phyloP scores from a whole-genome alignment of 371 early-diverging fungal species.

The Mucor indicus region DNA sequence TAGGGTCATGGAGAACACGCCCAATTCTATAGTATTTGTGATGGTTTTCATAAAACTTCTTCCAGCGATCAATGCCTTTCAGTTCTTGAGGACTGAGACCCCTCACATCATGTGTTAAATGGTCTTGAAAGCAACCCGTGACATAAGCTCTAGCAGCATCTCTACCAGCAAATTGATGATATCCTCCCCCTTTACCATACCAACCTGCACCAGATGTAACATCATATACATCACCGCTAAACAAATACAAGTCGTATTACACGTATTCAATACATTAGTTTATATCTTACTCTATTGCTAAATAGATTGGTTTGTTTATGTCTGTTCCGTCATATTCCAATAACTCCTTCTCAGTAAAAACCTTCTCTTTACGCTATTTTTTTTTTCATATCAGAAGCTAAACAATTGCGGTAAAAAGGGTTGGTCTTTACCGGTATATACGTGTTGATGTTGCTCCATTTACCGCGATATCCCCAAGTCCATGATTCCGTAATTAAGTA shows the following conservation, averaged over 20 bases:
- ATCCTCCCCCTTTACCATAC: slow-evolving; percentile 84
- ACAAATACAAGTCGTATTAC: not conserved
- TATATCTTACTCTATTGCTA: slow-evolving; percentile 77
- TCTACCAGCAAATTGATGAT: slow-evolving; percentile 88
- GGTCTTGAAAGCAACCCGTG: slow-evolving; percentile 91
- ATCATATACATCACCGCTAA: slow-evolving; percentile 85
- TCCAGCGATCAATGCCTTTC: slow-evolving; percentile 81
- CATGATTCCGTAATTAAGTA: slow-evolving; percentile 77
- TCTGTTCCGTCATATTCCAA: slow-evolving; percentile 78
- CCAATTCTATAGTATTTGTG: slow-evolving; percentile 88
- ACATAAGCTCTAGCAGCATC: slow-evolving; percentile 93
- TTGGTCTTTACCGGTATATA: slow-evolving; percentile 58
- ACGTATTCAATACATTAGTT: not conserved
- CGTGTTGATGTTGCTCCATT: slow-evolving; percentile 71
- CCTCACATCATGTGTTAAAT: slow-evolving; percentile 90
- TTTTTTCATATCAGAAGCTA: not conserved
- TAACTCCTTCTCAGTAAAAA: slow-evolving; percentile 78
- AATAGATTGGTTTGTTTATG: slow-evolving; percentile 74
- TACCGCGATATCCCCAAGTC: slow-evolving; percentile 74
- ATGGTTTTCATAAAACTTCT: slow-evolving; percentile 80
- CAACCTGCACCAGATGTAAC: slow-evolving; percentile 69
- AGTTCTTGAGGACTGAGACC: slow-evolving; percentile 74
- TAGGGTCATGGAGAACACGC: slow-evolving; percentile 71
- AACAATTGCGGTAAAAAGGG: not conserved
- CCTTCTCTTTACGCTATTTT: slow-evolving; percentile 43